Evolutionary conservation across 768 basidiomycete genomes (phyloP), one percentile per base, ranked within the genome.

Genomic region (Rhizopogon sp.): DNA sequence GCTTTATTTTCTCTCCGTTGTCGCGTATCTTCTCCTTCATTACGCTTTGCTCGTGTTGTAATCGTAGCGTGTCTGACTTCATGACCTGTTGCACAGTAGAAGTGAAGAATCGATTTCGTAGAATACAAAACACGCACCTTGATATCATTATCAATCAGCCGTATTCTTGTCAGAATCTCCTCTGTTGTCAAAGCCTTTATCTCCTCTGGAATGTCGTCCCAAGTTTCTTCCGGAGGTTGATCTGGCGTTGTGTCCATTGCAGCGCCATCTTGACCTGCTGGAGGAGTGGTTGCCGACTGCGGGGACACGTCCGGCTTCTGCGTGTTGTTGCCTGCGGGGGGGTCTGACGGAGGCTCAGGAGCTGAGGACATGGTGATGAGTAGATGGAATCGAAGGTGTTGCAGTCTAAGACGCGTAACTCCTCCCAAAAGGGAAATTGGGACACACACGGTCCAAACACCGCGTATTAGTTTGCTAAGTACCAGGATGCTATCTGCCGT

Each of bases 11-110:
- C 74, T 97, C 93, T 44, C 88, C 87, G 59, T 98, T 99, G 68
- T 99, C 97, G 52, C 92, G 85, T 66, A 99, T 97, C 80, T 96
- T 97, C 78, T 98, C 95, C 68, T 92, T 89, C 97, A 99, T 98
- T 60, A 88, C 87, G 61, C 76, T 88, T 72, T 96, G 91, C 70
- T 98, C 97, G 67, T 98, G 96, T 64, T 90, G 86, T 53, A 99
- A 73, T 50, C 97, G 83, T 60, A 90, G 76, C 9, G 88, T 93
- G 74, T 98, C 97, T 61, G 93, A 96, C 63, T 91, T 85, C 90
- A 99, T 97, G 61, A 99, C 93, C 94, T 97, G 43, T 14, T 63
- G 20, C 11, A 54, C 33, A 55, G 14, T 45, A 28, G 10, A 25
- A 35, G 10, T 28, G n/a, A 3, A 49, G 10, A 14, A 16, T 22